phyloP scores from a whole-genome alignment of 176 grass and related monocot genomes.

The Juncus inflexus region DNA sequence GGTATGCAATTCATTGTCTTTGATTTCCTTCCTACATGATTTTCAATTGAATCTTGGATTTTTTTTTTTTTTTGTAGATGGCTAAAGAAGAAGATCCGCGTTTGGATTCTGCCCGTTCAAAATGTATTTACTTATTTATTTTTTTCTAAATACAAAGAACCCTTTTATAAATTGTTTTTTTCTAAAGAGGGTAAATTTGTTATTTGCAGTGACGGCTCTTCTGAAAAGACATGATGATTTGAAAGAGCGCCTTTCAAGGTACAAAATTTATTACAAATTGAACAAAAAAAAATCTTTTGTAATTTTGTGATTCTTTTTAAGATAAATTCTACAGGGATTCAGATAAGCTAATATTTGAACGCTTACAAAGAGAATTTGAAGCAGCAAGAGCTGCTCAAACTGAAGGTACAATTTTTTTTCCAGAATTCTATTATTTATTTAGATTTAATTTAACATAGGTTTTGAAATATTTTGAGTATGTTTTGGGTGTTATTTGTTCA shows the following conservation, averaged over 20 bases:
- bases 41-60: neutral
- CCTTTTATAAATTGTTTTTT: neutral
- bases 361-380: constrained; percentile 87
- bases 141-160: neutral
- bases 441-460: neutral
- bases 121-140: constrained; percentile 14
- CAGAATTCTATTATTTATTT: neutral
- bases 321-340: constrained; percentile 58
- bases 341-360: constrained; percentile 87
- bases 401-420: constrained; percentile 47
- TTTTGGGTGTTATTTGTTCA: neutral
- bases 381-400: constrained; percentile 64
- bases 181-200: constrained; percentile 4
- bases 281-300: neutral
- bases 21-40: neutral
- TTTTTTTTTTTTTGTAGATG: neutral
- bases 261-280: neutral
- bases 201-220: constrained; percentile 22
- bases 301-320: constrained; percentile 20
- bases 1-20: constrained; percentile 1
- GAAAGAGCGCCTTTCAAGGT: constrained; percentile 28
- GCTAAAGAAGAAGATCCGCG: constrained; percentile 17
- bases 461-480: neutral
- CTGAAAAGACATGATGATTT: constrained; percentile 24
- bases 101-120: constrained; percentile 5